Evolutionary conservation across 805 yeast species (phyloP).

Genomic region (Isabelozyma heimii): DNA sequence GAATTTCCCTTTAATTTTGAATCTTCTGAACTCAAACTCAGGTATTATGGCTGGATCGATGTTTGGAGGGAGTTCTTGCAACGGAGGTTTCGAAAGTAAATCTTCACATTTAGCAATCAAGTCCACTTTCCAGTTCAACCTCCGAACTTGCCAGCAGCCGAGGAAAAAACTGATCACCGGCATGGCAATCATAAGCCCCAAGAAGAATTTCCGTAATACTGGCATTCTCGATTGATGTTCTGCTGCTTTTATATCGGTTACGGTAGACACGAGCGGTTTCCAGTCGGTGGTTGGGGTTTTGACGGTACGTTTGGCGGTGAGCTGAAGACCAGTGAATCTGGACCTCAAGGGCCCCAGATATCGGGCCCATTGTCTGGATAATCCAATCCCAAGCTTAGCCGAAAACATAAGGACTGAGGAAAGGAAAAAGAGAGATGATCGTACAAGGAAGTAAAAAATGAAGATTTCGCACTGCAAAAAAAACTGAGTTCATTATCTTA

Average conservation of each 20-base stretch:
- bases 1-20: slow-evolving; percentile 72
- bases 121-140: slow-evolving; percentile 85
- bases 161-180: slow-evolving; percentile 82
- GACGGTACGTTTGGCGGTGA: slow-evolving; percentile 17
- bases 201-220: slow-evolving; percentile 33
- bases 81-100: slow-evolving; percentile 67
- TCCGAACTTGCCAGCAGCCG: slow-evolving; percentile 90
- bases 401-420: background rate
- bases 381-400: background rate
- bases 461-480: background rate
- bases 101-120: slow-evolving; percentile 83
- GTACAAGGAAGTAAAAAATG: background rate
- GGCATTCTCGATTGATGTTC: slow-evolving; percentile 39
- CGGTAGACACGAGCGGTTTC: slow-evolving; percentile 66
- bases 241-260: slow-evolving; percentile 31
- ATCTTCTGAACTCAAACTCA: slow-evolving; percentile 80
- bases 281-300: slow-evolving; percentile 79
- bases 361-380: background rate
- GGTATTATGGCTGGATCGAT: slow-evolving; percentile 61
- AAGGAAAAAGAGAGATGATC: background rate
- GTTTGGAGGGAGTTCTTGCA: slow-evolving; percentile 63
- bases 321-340: background rate
- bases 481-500: background rate
- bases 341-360: background rate
- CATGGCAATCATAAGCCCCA: slow-evolving; percentile 62